phyloP scores from a whole-genome alignment of 2,329 filamentous ascomycete genomes.

The Daldinia eschscholtzii region DNA sequence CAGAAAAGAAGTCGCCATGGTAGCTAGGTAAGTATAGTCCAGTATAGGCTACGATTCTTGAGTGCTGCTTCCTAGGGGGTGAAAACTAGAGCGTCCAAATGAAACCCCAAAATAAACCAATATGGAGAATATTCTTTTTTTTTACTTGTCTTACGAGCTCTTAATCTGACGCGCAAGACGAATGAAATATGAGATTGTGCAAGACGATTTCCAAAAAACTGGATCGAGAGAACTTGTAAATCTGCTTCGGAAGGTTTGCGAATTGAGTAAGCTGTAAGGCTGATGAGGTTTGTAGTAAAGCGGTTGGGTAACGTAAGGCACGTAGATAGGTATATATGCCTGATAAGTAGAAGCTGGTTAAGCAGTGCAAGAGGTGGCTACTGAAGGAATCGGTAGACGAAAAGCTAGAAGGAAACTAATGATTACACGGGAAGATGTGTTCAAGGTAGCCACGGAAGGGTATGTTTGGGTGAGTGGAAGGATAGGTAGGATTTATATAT shows the following conservation, averaged over 20 bases:
- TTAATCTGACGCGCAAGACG: background rate
- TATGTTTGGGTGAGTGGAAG: slow-evolving; percentile 8
- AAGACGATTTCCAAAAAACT: background rate
- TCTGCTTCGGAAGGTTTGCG: background rate
- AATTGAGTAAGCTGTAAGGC: background rate
- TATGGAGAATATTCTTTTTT: background rate
- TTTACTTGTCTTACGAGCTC: background rate
- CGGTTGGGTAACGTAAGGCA: background rate
- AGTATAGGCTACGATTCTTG: background rate
- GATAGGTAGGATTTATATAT: slow-evolving; percentile 8
- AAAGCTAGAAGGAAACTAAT: slow-evolving; percentile 8
- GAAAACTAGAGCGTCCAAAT: background rate
- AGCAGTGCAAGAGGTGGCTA: slow-evolving; percentile 16
- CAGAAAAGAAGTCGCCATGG: slow-evolving; percentile 42
- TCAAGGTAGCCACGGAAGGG: background rate
- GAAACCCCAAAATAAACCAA: background rate
- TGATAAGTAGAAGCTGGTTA: background rate
- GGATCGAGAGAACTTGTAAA: background rate
- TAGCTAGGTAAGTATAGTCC: background rate
- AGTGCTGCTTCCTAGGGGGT: background rate
- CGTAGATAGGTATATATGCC: background rate
- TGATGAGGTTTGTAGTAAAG: slow-evolving; percentile 15
- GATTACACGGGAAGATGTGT: slow-evolving; percentile 16
- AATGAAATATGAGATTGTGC: background rate
- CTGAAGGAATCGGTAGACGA: slow-evolving; percentile 14